Conservation (phyloP, 2,329 filamentous ascomycete species). For the Epichloe brachyelytri region DNA sequence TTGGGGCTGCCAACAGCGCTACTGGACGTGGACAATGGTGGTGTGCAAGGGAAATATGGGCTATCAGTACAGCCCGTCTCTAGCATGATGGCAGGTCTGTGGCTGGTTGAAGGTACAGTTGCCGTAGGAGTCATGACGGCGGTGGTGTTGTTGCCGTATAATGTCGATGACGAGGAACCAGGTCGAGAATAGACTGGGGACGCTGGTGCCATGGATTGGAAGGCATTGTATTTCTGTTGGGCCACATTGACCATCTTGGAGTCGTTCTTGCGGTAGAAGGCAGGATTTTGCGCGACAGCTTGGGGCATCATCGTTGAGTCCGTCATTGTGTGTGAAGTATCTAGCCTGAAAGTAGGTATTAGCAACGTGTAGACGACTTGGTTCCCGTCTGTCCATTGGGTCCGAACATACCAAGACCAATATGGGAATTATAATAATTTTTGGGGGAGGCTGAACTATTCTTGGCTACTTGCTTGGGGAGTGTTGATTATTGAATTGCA, state of each 20-base stretch:
- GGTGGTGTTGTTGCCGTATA: constrained; percentile 42
- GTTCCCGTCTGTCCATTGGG: too few relatives aligned
- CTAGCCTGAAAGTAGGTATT: not conserved
- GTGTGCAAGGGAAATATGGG: constrained; percentile 71
- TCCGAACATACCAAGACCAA: constrained; percentile 2
- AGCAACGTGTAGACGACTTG: not conserved
- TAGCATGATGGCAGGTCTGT: constrained; percentile 67
- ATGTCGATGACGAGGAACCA: constrained; percentile 43
- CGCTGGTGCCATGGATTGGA: constrained; percentile 40
- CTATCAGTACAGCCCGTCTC: constrained; percentile 63
- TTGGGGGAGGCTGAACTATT: not conserved
- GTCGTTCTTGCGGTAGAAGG: constrained; percentile 81
- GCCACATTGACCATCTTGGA: constrained; percentile 39
- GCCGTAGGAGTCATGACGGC: constrained; percentile 60
- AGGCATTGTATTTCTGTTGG: constrained; percentile 24
- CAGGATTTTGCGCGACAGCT: constrained; percentile 58
- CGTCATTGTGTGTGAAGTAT: constrained; percentile 33
- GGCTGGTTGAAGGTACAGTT: constrained; percentile 59
- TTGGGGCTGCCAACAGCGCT: constrained; percentile 81
- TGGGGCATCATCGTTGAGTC: constrained; percentile 48
- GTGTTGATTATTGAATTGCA: not conserved
- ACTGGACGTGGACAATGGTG: constrained; percentile 71
- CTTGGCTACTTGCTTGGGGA: not conserved
- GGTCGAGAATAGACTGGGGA: constrained; percentile 54
- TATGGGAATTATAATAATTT: not conserved